Percentiles rank a stretch among this genome's conserved stretches.
Evolutionary conservation across 305 asterid species (phyloP).

Genomic region (Ilex paraguariensis): DNA sequence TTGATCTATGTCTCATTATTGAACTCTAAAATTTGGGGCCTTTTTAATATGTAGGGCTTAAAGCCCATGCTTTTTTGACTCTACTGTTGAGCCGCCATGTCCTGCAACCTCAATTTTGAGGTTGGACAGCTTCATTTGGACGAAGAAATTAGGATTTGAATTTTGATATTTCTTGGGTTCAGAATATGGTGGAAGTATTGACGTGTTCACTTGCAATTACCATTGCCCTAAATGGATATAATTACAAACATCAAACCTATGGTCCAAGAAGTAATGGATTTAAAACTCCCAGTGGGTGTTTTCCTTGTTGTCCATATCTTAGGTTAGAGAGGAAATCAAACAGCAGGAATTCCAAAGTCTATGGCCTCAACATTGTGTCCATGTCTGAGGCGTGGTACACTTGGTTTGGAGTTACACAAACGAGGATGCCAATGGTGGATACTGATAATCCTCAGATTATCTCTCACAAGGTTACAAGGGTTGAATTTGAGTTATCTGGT

Average conservation of each 20-base stretch:
- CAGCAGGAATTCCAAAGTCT: constrained; percentile 10
- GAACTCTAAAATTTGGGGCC: too few relatives aligned
- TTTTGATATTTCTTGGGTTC: neutral
- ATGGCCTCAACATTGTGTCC: constrained; percentile 12
- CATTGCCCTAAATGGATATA: constrained; percentile 18
- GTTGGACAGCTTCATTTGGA: too few relatives aligned
- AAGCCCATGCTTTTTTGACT: too few relatives aligned
- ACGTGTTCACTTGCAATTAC: constrained; percentile 22
- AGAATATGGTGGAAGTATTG: constrained; percentile 36
- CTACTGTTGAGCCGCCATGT: too few relatives aligned
- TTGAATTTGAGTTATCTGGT: constrained; percentile 31
- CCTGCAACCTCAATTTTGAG: too few relatives aligned
- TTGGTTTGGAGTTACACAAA: constrained; percentile 16
- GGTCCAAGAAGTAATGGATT: constrained; percentile 18
- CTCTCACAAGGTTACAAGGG: constrained; percentile 27
- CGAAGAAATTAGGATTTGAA: too few relatives aligned
- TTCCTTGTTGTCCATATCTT: constrained; percentile 21
- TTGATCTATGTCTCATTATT: too few relatives aligned
- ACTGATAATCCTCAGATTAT: constrained; percentile 2
- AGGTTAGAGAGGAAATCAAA: constrained; percentile 19
- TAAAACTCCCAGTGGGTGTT: constrained; percentile 18
- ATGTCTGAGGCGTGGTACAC: constrained; percentile 10
- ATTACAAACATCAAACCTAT: constrained; percentile 10
- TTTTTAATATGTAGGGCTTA: too few relatives aligned
- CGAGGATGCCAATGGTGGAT: constrained; percentile 7